These are phyloP conservation scores for Luffa aegyptiaca DNA, from an alignment of 306 rosid species.

Conservation along the genomic window DNA sequence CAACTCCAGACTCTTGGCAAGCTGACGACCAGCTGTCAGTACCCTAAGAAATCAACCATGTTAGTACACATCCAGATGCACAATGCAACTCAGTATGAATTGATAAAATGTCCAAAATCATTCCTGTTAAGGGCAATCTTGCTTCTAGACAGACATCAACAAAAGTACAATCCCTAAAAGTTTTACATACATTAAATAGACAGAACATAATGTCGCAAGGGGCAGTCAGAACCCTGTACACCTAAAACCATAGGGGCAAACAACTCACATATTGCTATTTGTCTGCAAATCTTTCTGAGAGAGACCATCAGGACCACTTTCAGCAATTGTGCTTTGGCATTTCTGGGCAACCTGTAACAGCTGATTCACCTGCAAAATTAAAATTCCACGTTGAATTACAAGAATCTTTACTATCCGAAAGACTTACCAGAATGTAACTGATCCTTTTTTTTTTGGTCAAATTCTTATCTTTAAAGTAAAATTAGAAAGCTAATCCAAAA, in stretches of 20 bases:
- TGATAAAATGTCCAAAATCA: not conserved
- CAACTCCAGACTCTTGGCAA: slow-evolving; percentile 82
- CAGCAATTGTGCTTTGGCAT: slow-evolving; percentile 76
- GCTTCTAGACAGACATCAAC: not conserved
- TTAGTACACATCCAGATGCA: not conserved
- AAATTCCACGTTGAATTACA: not conserved
- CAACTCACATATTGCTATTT: slow-evolving; percentile 85
- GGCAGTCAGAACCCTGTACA: not conserved
- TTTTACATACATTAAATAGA: not conserved
- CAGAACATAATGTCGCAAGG: not conserved
- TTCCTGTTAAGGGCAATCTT: not conserved
- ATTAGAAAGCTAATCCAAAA: not conserved
- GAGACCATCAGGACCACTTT: slow-evolving; percentile 82
- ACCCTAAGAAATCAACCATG: slow-evolving; percentile 46
- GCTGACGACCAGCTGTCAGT: slow-evolving; percentile 83
- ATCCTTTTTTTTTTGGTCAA: not conserved
- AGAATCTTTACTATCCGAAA: not conserved
- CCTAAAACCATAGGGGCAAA: not conserved
- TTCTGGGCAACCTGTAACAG: slow-evolving; percentile 87
- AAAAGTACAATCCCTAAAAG: not conserved
- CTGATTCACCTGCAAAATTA: slow-evolving; percentile 65
- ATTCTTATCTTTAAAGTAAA: not conserved
- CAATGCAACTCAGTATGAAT: not conserved
- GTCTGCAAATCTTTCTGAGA: slow-evolving; percentile 87
- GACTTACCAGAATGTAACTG: not conserved